These are phyloP conservation scores for Aspergillus saccharolyticus DNA, from an alignment of 495 filamentous ascomycete genomes.

Conservation along the genomic window DNA sequence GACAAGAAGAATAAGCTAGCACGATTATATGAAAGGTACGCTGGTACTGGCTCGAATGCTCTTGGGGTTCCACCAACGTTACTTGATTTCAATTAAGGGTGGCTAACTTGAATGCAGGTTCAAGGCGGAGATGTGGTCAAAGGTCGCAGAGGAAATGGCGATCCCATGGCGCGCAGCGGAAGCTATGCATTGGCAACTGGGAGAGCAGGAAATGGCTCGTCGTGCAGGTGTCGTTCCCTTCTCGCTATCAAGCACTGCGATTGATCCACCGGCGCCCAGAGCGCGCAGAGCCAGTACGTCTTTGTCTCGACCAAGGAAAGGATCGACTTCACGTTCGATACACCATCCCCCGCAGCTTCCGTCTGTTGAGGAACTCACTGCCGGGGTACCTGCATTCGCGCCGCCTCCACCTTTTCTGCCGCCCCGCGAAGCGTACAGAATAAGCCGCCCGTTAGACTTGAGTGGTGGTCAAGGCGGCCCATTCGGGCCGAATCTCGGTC, in stretches of 20 bases:
- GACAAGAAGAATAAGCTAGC: slow-evolving; percentile 96
- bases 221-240: slow-evolving; percentile 83
- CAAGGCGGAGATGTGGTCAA: slow-evolving; percentile 95
- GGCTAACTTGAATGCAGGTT: slow-evolving; percentile 53
- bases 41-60: neutral
- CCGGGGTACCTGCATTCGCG: slow-evolving; percentile 43
- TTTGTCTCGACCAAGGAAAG: slow-evolving; percentile 40
- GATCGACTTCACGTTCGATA: slow-evolving; percentile 34
- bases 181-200: slow-evolving; percentile 97
- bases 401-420: slow-evolving; percentile 32
- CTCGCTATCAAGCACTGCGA: slow-evolving; percentile 56
- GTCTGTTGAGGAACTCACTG: slow-evolving; percentile 43
- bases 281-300: slow-evolving; percentile 43
- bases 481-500: slow-evolving; percentile 30
- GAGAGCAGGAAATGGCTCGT: slow-evolving; percentile 86
- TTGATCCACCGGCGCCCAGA: slow-evolving; percentile 49
- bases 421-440: slow-evolving; percentile 37
- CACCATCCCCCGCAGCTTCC: slow-evolving; percentile 37
- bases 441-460: slow-evolving; percentile 32
- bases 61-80: neutral
- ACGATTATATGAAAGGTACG: slow-evolving; percentile 87
- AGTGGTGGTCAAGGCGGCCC: slow-evolving; percentile 27
- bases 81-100: slow-evolving; percentile 4
- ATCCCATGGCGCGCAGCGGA: slow-evolving; percentile 94
- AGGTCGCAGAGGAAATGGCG: slow-evolving; percentile 89